These are phyloP conservation scores for Trichoderma pleuroti DNA, from an alignment of 2,329 filamentous ascomycete genomes.

Conservation along the genomic window DNA sequence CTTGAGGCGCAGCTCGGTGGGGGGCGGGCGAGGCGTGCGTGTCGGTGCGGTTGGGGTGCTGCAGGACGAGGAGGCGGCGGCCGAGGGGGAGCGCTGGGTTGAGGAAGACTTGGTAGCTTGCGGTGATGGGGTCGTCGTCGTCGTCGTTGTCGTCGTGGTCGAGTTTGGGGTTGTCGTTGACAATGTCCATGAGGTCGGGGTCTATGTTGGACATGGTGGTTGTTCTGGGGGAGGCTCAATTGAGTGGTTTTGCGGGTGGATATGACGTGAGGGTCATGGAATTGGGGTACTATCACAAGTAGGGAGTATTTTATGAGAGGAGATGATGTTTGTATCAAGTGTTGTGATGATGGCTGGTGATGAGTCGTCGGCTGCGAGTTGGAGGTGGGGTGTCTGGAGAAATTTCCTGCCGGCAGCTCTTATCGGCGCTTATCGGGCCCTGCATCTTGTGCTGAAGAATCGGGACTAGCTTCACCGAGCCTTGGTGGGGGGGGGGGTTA, in stretches of 20 bases:
- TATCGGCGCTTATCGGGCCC: slow-evolving; percentile 27
- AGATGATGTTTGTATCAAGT: neutral
- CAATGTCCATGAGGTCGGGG: slow-evolving; percentile 27
- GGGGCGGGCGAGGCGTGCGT: slow-evolving; percentile 49
- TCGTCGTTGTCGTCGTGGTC: neutral
- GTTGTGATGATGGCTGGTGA: neutral
- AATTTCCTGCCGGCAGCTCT: slow-evolving; percentile 14
- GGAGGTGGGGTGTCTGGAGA: slow-evolving; percentile 18
- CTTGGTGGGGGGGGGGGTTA: neutral
- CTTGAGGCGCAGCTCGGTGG: slow-evolving; percentile 78
- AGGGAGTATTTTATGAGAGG: neutral
- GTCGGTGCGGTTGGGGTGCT: slow-evolving; percentile 77
- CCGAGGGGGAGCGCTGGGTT: slow-evolving; percentile 64
- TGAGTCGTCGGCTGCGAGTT: neutral
- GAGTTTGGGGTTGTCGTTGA: slow-evolving; percentile 20
- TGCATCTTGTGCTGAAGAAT: neutral
- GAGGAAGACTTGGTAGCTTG: slow-evolving; percentile 80
- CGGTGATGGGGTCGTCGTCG: slow-evolving; percentile 62
- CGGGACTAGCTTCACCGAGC: neutral
- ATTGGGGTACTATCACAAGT: neutral
- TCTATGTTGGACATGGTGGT: slow-evolving; percentile 18
- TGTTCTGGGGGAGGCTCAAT: neutral
- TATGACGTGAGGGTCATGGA: neutral
- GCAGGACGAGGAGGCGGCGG: slow-evolving; percentile 74
- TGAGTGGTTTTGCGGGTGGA: no score